These are phyloP conservation scores for Boeremia exigua DNA, from an alignment of 2,329 filamentous ascomycete genomes.

Conservation along the genomic window DNA sequence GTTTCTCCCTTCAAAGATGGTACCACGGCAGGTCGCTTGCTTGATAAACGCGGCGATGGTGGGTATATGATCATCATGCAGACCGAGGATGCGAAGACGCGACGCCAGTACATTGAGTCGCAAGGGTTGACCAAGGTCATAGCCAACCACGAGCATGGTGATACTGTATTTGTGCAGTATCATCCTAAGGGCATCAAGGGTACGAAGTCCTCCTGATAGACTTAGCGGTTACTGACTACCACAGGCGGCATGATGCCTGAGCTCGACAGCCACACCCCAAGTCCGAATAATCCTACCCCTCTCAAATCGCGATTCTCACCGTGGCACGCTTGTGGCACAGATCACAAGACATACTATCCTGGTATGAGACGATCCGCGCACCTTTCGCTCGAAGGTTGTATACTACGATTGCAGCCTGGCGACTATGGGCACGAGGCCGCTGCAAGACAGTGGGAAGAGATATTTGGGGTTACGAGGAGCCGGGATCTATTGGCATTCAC, in stretches of 20 bases:
- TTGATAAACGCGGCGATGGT: conserved; percentile 52
- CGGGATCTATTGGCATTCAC: conserved; percentile 49
- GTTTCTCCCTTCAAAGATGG: conserved; percentile 47
- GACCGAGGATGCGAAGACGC: conserved; percentile 48
- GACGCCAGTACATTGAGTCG: conserved; percentile 47
- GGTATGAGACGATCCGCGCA: conserved; percentile 48
- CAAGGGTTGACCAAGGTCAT: conserved; percentile 48
- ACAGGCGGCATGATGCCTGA: conserved; percentile 53
- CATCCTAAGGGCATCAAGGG: conserved; percentile 53
- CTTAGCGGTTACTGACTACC: background rate
- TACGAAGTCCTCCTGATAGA: conserved; percentile 1
- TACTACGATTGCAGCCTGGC: conserved; percentile 47
- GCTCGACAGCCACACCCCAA: conserved; percentile 49
- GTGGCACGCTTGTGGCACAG: conserved; percentile 53
- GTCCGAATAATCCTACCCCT: conserved; percentile 46
- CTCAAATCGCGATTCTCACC: conserved; percentile 49
- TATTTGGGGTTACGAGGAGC: conserved; percentile 51
- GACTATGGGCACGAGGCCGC: conserved; percentile 47
- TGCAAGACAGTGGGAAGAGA: conserved; percentile 49
- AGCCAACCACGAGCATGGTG: conserved; percentile 42
- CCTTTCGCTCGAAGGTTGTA: conserved; percentile 45
- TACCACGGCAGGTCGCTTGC: conserved; percentile 52
- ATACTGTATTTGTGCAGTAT: conserved; percentile 51
- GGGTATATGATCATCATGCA: conserved; percentile 60
- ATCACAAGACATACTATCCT: conserved; percentile 43